Evolutionary conservation across 768 basidiomycete genomes (phyloP), one percentile per base, ranked within the genome.

Genomic region (Mycena filopes): DNA sequence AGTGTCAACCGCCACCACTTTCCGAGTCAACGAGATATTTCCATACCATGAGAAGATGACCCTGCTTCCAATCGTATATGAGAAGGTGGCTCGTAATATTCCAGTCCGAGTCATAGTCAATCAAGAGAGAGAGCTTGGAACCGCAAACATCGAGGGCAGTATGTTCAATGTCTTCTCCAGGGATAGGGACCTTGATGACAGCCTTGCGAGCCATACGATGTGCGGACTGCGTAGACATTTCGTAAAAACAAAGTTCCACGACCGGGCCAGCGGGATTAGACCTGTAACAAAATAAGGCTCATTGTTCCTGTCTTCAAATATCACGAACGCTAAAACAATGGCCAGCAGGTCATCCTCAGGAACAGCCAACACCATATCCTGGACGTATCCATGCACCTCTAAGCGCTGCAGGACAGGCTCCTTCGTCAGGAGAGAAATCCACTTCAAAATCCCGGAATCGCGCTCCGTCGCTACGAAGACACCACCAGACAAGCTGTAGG

Each of bases 281-380:
- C 20, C 49, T 60, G 38, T 7, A 15, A 29, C 8, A 23, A 20
- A 15, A 13, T 53, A 7, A 38, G 21, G 12, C 23, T 43, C 20
- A 23, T 43, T n/a, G 9, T 8, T 1, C 26, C 18, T 3, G 21
- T 11, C 23, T 26, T 11, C 10, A 15, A 36, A 36, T 12, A 23
- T 8, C 11, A 60, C 59, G 21, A 12, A 60, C 59, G 42, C 33
- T 21, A 41, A n/a, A 33, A 60, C 3, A 33, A 60, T 21, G 20
- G 51, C 46, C 9, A 53, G 25, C 12, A 51, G 49, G 21, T 50
- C 48, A 18, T 50, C 58, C 26, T 60, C 59, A 11, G 55, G 43
- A 13, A 60, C 28, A 11, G 59, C 47, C 15, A 48, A 18, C 10
- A 4, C 23, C 2, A 60, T 20, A 2, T 60, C 59, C 13, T 31